Conservation (phyloP, 1,139 yeast genomes). For the Geotrichum phurueaensis region DNA sequence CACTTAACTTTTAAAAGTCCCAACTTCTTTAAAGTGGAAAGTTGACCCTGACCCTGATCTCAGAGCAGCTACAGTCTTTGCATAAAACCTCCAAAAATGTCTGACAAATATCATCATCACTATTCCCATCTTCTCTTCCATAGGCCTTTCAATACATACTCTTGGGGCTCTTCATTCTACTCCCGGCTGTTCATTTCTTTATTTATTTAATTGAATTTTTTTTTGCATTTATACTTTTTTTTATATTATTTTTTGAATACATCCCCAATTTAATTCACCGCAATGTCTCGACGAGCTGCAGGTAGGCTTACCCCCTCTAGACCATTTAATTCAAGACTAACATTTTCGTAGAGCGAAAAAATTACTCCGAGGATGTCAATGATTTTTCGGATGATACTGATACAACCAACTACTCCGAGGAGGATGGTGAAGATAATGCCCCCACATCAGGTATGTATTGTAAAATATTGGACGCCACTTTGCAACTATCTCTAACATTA, state of each 20-base stretch:
- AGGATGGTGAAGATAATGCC: constrained; percentile 14
- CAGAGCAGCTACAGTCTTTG: background rate
- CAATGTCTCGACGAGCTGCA: background rate
- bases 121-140: background rate
- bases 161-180: background rate
- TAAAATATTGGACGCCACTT: background rate
- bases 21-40: background rate
- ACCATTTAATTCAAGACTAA: background rate
- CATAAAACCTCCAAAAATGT: background rate
- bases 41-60: background rate
- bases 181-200: background rate
- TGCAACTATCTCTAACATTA: background rate
- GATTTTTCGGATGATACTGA: constrained; percentile 14
- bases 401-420: constrained; percentile 18
- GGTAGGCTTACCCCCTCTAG: background rate
- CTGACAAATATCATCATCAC: background rate
- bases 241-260: background rate
- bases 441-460: constrained; percentile 2
- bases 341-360: background rate
- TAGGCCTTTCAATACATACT: background rate
- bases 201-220: background rate
- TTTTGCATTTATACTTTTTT: background rate
- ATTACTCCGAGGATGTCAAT: background rate
- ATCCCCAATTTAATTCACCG: background rate
- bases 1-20: background rate